These are phyloP conservation scores for Pseudocercospora fijiensis DNA, from an alignment of 2,329 filamentous ascomycete genomes.

Conservation along the genomic window DNA sequence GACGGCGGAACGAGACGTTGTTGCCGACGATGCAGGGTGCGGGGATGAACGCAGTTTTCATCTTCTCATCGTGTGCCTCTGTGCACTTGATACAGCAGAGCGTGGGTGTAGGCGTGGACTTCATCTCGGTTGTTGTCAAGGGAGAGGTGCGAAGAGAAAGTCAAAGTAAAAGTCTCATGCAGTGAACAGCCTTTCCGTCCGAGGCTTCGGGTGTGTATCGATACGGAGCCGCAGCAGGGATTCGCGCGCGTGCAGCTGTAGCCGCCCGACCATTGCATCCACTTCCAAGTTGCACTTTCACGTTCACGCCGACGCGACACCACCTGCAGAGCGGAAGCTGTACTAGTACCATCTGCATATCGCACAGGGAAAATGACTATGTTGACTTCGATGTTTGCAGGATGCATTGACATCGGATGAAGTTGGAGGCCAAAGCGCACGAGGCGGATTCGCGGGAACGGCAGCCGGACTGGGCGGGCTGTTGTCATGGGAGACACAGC, in stretches of 20 bases:
- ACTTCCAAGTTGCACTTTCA: too few species aligned
- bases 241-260: neutral
- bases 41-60: neutral
- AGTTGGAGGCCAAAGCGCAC: neutral
- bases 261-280: neutral
- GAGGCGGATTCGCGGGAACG: neutral
- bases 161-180: conserved; percentile 3
- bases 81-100: neutral
- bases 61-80: neutral
- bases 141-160: conserved; percentile 9
- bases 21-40: conserved; percentile 2
- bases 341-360: neutral
- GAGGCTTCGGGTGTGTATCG: neutral
- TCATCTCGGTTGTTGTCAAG: conserved; percentile 23
- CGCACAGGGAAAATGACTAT: too few species aligned
- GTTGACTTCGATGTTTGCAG: neutral
- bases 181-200: neutral
- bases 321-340: neutral
- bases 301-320: neutral
- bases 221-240: neutral
- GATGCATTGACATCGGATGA: neutral
- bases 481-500: neutral
- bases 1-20: neutral
- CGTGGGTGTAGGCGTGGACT: neutral
- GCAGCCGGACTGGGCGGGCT: neutral